These are phyloP conservation scores for Cercospora citrullina DNA, from an alignment of 2,329 filamentous ascomycete species.

Conservation along the genomic window DNA sequence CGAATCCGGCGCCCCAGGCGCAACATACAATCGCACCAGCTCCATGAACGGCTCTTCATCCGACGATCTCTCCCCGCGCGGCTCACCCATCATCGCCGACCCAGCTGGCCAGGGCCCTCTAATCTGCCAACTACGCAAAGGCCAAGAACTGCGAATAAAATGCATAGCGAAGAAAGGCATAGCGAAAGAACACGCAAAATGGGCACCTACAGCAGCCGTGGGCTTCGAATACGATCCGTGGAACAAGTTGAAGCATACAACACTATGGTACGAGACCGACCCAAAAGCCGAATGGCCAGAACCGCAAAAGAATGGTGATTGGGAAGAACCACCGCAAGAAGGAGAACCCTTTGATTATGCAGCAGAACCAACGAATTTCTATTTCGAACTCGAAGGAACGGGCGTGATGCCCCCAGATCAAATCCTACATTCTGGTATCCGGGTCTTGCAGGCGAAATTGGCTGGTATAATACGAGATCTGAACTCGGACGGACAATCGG, in stretches of 20 bases:
- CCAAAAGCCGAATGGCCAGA: conserved; percentile 38
- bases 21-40: conserved; percentile 71
- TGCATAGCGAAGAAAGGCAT: conserved; percentile 98
- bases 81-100: conserved; percentile 80
- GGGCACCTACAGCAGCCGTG: conserved; percentile 88
- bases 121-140: conserved; percentile 85
- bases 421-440: conserved; percentile 86
- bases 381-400: conserved; percentile 87
- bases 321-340: conserved; percentile 76
- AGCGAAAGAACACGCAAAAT: conserved; percentile 97
- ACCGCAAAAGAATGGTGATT: conserved; percentile 61
- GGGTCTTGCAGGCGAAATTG: conserved; percentile 85
- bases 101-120: conserved; percentile 77
- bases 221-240: conserved; percentile 98
- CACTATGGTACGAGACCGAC: conserved; percentile 91
- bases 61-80: conserved; percentile 51
- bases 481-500: conserved; percentile 52
- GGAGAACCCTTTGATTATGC: conserved; percentile 90
- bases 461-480: conserved; percentile 72
- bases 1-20: conserved; percentile 47
- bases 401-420: conserved; percentile 86
- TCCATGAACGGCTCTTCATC: conserved; percentile 65
- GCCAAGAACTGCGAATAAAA: conserved; percentile 84
- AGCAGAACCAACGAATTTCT: conserved; percentile 76
- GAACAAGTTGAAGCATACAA: conserved; percentile 89